A percentile compares a stretch with the other conserved stretches of the same genome.
phyloP scores from a whole-genome alignment of 148 eudicot genomes.

The Vaccinium macrocarpon region DNA sequence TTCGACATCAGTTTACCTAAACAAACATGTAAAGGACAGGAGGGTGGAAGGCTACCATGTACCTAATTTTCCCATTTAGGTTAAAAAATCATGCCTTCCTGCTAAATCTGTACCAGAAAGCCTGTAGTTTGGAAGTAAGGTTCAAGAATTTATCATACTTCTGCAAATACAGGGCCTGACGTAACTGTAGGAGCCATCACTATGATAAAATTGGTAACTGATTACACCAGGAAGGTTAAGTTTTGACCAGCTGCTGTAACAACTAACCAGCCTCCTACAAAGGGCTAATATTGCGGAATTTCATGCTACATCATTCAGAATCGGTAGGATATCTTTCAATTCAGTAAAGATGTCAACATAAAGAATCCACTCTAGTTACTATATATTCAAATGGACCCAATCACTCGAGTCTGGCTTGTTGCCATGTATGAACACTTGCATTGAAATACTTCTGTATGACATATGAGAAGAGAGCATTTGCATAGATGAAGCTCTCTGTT shows the following conservation, averaged over 20 bases:
- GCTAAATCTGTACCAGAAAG: not conserved
- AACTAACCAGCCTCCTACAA: not conserved
- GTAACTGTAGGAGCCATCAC: not conserved
- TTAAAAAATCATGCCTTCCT: not conserved
- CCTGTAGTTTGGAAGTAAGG: not conserved
- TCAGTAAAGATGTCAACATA: not conserved
- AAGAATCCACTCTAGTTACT: not conserved
- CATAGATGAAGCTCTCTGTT: conserved; percentile 3
- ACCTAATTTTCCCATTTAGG: not conserved
- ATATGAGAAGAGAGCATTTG: not conserved
- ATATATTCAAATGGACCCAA: not conserved
- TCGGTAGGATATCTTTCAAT: not conserved
- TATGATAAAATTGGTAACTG: not conserved
- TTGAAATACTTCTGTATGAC: not conserved
- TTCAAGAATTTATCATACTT: too few relatives aligned
- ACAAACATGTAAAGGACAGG: too few relatives aligned
- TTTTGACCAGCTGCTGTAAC: not conserved
- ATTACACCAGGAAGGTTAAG: not conserved
- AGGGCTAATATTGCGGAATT: not conserved
- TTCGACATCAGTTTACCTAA: too few relatives aligned
- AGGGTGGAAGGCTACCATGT: not conserved
- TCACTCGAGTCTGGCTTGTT: not conserved
- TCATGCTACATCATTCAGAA: not conserved
- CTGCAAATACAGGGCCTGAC: too few relatives aligned
- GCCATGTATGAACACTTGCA: not conserved